Evolutionary conservation across 805 yeast species (phyloP).

Genomic region (Yarrowia sp.): DNA sequence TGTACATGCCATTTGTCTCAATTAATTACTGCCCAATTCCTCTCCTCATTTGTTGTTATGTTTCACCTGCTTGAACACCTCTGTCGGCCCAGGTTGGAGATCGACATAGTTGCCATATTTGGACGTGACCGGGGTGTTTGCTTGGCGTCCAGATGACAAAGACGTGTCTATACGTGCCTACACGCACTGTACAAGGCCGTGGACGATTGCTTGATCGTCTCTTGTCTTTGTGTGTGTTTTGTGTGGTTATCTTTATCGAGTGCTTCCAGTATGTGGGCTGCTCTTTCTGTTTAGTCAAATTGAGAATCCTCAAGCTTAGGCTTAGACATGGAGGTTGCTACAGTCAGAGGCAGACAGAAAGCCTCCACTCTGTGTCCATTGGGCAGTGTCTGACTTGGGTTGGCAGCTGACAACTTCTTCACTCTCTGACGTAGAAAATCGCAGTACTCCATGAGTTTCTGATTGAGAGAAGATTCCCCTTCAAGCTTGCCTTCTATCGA

Average conservation of each 20-base stretch:
- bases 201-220: background rate
- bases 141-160: conserved; percentile 7
- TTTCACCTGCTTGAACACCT: background rate
- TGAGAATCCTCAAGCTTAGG: conserved; percentile 2
- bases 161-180: background rate
- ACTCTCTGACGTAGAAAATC: conserved; percentile 11
- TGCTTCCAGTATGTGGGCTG: no score
- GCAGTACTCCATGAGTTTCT: conserved; percentile 15
- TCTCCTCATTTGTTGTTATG: background rate
- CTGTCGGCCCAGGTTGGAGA: background rate
- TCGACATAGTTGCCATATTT: background rate
- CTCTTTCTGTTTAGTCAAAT: no score
- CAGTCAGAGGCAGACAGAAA: background rate
- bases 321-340: background rate
- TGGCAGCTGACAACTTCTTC: conserved; percentile 14
- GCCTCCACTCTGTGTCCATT: conserved; percentile 16
- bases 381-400: background rate
- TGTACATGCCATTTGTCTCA: no score
- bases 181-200: background rate
- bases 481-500: conserved; percentile 8
- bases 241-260: no score
- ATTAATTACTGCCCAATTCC: no score
- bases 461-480: conserved; percentile 15
- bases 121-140: background rate
- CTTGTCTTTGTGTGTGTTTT: no score